A percentile compares a stretch with the other conserved stretches of the same genome.
Evolutionary conservation across 257 asterid species (phyloP).

Genomic region (Euphrasia confusa): DNA sequence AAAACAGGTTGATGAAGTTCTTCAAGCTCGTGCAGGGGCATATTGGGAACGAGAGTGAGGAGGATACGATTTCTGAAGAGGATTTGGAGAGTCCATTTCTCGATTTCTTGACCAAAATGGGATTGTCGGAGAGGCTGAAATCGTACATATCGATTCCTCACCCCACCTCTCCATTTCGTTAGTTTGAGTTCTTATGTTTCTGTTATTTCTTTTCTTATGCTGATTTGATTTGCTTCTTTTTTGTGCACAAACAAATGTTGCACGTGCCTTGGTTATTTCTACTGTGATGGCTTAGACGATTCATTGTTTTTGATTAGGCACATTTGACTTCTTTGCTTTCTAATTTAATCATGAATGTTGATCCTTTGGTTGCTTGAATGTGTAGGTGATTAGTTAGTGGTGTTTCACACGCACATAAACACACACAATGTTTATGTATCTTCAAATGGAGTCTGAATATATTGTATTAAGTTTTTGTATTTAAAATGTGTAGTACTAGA

Average conservation of each 20-base stretch:
- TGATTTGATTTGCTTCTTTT: background rate
- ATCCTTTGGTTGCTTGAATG: background rate
- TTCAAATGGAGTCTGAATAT: no score
- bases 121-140: slow-evolving; percentile 74
- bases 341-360: background rate
- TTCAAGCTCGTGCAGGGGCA: slow-evolving; percentile 80
- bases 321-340: background rate
- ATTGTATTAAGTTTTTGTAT: no score
- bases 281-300: slow-evolving; percentile 10
- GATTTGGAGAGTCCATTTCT: slow-evolving; percentile 77
- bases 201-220: no score
- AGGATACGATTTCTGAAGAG: slow-evolving; percentile 45
- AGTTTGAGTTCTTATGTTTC: slow-evolving; percentile 26
- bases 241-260: background rate
- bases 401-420: slow-evolving; percentile 11
- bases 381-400: background rate
- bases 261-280: background rate
- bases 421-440: no score
- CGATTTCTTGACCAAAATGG: slow-evolving; percentile 58
- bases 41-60: slow-evolving; percentile 39
- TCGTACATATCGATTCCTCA: slow-evolving; percentile 49
- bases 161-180: slow-evolving; percentile 29
- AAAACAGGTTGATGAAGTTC: slow-evolving; percentile 81
- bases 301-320: background rate
- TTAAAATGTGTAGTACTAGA: no score